Percentiles rank a stretch among this genome's conserved stretches.
Conservation (phyloP, 495 filamentous ascomycete genomes). For the Penicillium verhagenii region DNA sequence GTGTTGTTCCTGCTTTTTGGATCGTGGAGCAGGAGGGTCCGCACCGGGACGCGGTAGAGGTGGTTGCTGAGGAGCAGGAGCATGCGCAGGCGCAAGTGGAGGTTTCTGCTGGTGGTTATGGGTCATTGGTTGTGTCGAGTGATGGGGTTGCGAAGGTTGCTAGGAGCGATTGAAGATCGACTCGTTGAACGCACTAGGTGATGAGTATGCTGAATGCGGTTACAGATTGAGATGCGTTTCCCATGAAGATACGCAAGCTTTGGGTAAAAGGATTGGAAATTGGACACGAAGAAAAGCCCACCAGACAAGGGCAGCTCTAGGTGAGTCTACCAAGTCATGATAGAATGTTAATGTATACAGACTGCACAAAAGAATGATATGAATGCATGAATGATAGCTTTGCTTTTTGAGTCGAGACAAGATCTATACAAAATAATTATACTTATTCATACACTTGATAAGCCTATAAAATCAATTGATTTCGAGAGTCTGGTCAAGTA, state of each 20-base stretch:
- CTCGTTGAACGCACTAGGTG: too few species aligned
- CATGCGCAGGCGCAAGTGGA: not conserved
- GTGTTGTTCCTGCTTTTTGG: slow-evolving; percentile 65
- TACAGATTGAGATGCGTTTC: not conserved
- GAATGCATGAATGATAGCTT: not conserved
- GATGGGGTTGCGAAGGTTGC: not conserved
- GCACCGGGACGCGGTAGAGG: slow-evolving; percentile 33
- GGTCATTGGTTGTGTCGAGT: not conserved
- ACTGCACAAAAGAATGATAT: not conserved
- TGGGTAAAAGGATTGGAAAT: not conserved
- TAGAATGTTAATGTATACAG: not conserved
- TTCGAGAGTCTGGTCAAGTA: too few species aligned
- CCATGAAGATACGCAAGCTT: not conserved
- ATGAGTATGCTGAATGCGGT: not conserved
- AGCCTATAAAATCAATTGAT: not conserved
- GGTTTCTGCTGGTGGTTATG: not conserved
- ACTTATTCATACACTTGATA: too few species aligned
- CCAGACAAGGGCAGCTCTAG: not conserved
- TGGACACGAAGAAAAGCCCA: not conserved
- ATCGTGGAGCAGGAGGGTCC: slow-evolving; percentile 77
- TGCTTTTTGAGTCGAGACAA: too few species aligned
- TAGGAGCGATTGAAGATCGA: not conserved
- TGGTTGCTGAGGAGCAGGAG: slow-evolving; percentile 26
- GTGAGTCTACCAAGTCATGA: not conserved
- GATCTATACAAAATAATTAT: too few species aligned